Base-by-base conservation (phyloP, 1,284 basidiomycete species). In the Limonomyces culmigenus region DNA sequence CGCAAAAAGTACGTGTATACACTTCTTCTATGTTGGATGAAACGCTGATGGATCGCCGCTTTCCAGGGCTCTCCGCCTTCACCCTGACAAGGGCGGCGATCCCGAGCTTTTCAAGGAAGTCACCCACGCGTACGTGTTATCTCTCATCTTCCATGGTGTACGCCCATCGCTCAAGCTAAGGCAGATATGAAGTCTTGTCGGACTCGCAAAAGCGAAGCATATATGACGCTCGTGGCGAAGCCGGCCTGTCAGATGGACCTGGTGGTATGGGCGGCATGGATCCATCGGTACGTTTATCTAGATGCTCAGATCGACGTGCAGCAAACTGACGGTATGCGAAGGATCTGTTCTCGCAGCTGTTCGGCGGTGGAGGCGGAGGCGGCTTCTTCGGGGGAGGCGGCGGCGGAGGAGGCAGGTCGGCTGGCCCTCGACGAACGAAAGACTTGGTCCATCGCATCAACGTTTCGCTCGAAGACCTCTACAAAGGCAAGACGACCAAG, bases 401-500 rank as follows among this genome's bases (percentile, higher is more conserved):
- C 34, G 73, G 74, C 2, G 76, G 72, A 12, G 60, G 69, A 15
- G 59, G 61, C 33, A 65, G 79, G 37, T 70, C 69, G 5, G 65
- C 68, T 39, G 89, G 88, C n/a, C 81, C 85, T n/a, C 81, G 87
- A 51, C 92, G 86, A 57, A 96, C 92, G 45, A 97, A 97, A 59
- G 95, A 99, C 57, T 84, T 99, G 46, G 84, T 97, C 8, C 95
- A 99, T 63, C 86, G 92, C 42, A 87, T 98, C 48, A 74, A 84
- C 51, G 93, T 96, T 49, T 78, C 89, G 30, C 77, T 98, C 48
- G 93, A 98, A 60, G 95, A 99, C 57, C 74, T 98, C 6, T 98
- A 96, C 75, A 88, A 85, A 57, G 93, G 95, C 60, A 98, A 98
- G 64, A 87, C 89, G 4, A 91, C 92, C 38, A 98, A 98, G 62